phyloP scores from a whole-genome alignment of 2,329 filamentous ascomycete genomes.

The Colletotrichum navitas region DNA sequence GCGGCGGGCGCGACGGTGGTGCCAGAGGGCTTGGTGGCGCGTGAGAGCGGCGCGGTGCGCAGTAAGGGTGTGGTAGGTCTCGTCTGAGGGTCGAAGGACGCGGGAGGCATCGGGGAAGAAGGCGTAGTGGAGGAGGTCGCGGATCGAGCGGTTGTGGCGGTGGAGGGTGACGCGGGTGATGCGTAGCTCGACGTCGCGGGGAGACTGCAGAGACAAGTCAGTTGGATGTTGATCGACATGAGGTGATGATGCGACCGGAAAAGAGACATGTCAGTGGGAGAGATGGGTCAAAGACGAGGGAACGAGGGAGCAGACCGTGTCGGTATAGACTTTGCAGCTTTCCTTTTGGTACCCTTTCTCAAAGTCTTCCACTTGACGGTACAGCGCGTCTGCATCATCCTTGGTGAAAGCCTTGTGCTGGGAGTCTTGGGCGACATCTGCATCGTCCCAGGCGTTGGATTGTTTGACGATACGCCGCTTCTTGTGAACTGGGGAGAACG shows the following conservation, averaged over 20 bases:
- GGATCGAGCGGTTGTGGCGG: slow-evolving; percentile 5
- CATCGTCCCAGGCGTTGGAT: neutral
- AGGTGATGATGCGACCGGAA: too few relatives aligned
- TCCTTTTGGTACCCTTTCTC: neutral
- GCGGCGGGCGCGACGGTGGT: neutral
- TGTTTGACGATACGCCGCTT: neutral
- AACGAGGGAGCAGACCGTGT: neutral
- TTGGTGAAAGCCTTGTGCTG: neutral
- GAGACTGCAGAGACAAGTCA: neutral
- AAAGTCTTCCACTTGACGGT: neutral
- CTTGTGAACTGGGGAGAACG: neutral
- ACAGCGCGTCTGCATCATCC: neutral
- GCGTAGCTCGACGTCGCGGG: neutral
- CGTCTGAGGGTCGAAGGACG: neutral
- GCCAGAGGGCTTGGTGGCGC: slow-evolving; percentile 1
- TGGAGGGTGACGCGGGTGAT: slow-evolving; percentile 16
- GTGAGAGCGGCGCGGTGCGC: neutral
- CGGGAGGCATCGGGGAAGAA: neutral
- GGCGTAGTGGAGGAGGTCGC: neutral
- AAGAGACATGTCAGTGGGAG: neutral
- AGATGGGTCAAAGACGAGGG: too few relatives aligned
- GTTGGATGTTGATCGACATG: neutral
- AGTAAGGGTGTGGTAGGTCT: neutral
- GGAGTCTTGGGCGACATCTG: too few relatives aligned
- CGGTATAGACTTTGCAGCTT: neutral